phyloP scores from a whole-genome alignment of 208 protist species.

The Trypanosoma congolense region DNA sequence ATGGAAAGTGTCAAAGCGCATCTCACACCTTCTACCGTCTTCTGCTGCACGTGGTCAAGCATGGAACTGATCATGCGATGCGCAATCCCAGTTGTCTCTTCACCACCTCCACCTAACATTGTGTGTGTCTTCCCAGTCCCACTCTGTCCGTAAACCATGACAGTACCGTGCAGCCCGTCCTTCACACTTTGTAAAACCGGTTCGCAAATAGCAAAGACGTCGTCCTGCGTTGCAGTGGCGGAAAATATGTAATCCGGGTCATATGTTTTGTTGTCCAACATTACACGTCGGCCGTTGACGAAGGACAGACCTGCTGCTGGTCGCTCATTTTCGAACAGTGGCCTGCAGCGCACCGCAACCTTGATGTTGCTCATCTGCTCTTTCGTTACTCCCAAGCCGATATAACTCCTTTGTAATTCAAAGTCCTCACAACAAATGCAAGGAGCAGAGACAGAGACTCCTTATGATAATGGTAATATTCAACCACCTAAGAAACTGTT shows the following conservation, averaged over 20 bases:
- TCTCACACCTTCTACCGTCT: conserved; percentile 80
- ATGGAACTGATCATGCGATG: conserved; percentile 90
- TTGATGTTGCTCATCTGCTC: conserved; percentile 87
- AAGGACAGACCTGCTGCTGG: conserved; percentile 72
- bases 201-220: conserved; percentile 79
- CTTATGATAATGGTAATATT: no score
- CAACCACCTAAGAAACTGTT: no score
- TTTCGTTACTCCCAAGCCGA: neutral
- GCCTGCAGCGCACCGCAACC: conserved; percentile 78
- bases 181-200: conserved; percentile 87
- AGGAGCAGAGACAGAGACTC: no score
- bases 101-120: conserved; percentile 87
- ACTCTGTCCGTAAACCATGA: conserved; percentile 94
- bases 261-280: conserved; percentile 86
- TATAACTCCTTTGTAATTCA: no score
- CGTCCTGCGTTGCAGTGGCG: conserved; percentile 62
- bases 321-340: conserved; percentile 74
- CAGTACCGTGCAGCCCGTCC: conserved; percentile 88
- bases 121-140: conserved; percentile 96
- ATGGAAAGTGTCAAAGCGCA: conserved; percentile 87
- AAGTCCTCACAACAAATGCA: no score
- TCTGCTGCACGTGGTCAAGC: conserved; percentile 82
- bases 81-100: conserved; percentile 67
- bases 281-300: conserved; percentile 63
- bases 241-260: conserved; percentile 85